These are phyloP conservation scores for Zygoascus ofunaensis DNA, from an alignment of 805 yeast species.

Conservation along the genomic window DNA sequence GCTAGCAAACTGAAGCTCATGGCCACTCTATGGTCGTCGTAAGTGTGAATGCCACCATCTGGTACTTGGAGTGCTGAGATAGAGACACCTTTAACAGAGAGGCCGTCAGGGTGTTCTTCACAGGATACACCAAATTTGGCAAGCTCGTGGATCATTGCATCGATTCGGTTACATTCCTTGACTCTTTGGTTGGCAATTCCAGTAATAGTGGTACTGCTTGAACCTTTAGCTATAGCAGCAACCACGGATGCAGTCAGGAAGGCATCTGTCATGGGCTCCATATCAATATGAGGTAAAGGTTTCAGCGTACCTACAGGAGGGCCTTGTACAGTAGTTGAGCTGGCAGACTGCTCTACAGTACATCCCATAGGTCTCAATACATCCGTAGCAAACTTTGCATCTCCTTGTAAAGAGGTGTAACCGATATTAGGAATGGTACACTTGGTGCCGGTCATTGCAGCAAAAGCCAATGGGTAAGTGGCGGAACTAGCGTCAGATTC, in stretches of 20 bases:
- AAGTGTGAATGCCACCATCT: slow-evolving; percentile 56
- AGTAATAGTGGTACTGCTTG: slow-evolving; percentile 60
- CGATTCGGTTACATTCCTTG: slow-evolving; percentile 92
- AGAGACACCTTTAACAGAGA: slow-evolving; percentile 67
- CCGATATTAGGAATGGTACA: slow-evolving; percentile 95
- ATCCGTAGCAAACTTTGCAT: slow-evolving; percentile 90
- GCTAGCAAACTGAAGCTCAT: slow-evolving; percentile 92
- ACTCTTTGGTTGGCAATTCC: slow-evolving; percentile 98
- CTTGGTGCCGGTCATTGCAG: slow-evolving; percentile 89
- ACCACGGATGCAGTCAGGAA: slow-evolving; percentile 93
- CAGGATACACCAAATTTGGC: slow-evolving; percentile 86
- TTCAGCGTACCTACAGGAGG: slow-evolving; percentile 62
- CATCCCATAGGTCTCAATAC: slow-evolving; percentile 96
- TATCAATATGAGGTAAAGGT: slow-evolving; percentile 71
- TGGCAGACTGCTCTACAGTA: slow-evolving; percentile 67
- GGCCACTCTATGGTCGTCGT: slow-evolving; percentile 97
- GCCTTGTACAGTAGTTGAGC: slow-evolving; percentile 87
- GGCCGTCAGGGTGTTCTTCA: slow-evolving; percentile 84
- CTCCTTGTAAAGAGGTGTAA: slow-evolving; percentile 85
- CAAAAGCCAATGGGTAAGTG: slow-evolving; percentile 94
- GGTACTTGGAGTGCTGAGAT: slow-evolving; percentile 43
- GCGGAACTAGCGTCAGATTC: slow-evolving; percentile 98
- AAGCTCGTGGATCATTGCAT: slow-evolving; percentile 84
- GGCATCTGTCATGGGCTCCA: slow-evolving; percentile 99
- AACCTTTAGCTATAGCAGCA: slow-evolving; percentile 77